These are phyloP conservation scores for Cercophora scortea DNA, from an alignment of 495 filamentous ascomycete species.

Conservation along the genomic window DNA sequence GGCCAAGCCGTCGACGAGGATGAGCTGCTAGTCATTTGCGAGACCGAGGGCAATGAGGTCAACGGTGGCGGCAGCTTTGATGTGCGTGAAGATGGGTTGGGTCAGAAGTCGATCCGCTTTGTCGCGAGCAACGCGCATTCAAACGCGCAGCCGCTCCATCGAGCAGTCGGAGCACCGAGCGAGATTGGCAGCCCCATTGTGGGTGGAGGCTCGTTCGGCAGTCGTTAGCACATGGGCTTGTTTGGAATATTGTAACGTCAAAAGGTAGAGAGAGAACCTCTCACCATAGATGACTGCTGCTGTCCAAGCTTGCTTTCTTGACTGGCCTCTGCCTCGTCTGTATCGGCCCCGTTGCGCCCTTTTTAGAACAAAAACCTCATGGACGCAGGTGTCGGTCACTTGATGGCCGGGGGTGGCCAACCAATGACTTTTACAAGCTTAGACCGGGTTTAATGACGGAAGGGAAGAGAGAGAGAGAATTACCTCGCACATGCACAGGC, in stretches of 20 bases:
- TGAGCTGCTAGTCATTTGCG: conserved; percentile 83
- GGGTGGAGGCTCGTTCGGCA: conserved; percentile 2
- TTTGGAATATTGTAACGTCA: background rate
- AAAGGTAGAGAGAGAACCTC: background rate
- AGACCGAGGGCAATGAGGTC: conserved; percentile 76
- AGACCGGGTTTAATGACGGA: too few species aligned
- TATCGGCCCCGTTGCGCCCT: too few species aligned
- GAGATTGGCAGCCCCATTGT: conserved; percentile 40
- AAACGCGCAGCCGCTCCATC: conserved; percentile 13
- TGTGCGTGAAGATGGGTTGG: conserved; percentile 40
- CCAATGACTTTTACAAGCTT: too few species aligned
- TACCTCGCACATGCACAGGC: too few species aligned
- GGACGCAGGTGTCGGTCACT: too few species aligned
- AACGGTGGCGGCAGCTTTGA: conserved; percentile 87
- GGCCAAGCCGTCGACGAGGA: conserved; percentile 55
- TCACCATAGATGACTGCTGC: too few species aligned
- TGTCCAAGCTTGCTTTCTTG: too few species aligned
- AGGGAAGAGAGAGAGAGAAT: too few species aligned
- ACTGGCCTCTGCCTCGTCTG: too few species aligned
- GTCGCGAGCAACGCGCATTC: conserved; percentile 40
- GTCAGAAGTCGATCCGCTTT: conserved; percentile 52
- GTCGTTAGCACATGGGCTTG: conserved; percentile 4
- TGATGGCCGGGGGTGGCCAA: too few species aligned
- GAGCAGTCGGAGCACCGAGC: conserved; percentile 43
- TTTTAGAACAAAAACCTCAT: too few species aligned